phyloP scores from a whole-genome alignment of 2,329 filamentous ascomycete species.

The Fusarium poae region DNA sequence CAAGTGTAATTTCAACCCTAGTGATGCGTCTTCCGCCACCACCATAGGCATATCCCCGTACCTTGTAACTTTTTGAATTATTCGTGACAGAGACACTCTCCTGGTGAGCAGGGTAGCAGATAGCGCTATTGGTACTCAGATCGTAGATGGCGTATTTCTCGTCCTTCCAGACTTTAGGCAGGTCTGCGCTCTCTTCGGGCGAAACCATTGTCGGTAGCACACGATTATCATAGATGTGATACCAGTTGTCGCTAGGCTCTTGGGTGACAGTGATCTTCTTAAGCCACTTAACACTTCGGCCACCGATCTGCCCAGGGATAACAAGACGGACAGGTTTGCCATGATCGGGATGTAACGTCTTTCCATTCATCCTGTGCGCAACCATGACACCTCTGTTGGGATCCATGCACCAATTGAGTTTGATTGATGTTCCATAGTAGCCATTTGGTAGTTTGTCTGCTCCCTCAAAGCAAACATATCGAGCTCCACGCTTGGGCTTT shows the following conservation, averaged over 20 bases:
- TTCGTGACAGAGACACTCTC: conserved; percentile 70
- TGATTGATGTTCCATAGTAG: conserved; percentile 88
- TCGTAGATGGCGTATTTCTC: conserved; percentile 95
- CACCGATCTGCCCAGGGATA: conserved; percentile 92
- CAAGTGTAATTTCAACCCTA: conserved; percentile 84
- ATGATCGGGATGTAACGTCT: conserved; percentile 83
- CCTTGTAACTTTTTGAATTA: conserved; percentile 68
- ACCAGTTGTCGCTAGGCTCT: conserved; percentile 90
- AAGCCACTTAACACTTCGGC: conserved; percentile 93
- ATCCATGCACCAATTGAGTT: conserved; percentile 90
- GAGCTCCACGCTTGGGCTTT: conserved; percentile 75
- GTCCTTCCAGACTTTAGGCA: conserved; percentile 85
- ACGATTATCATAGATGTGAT: conserved; percentile 93
- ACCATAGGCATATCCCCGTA: conserved; percentile 87
- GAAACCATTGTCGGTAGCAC: conserved; percentile 89
- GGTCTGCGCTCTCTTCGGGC: conserved; percentile 81
- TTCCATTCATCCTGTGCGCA: conserved; percentile 92
- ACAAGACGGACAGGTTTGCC: conserved; percentile 86
- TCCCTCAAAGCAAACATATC: conserved; percentile 91
- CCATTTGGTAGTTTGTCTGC: conserved; percentile 91
- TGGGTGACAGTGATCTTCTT: conserved; percentile 83
- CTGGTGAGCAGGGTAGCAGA: conserved; percentile 82
- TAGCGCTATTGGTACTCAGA: conserved; percentile 86
- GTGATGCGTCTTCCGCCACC: conserved; percentile 88
- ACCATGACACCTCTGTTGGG: conserved; percentile 86